Percentiles rank a stretch among this genome's conserved stretches.
Conservation (phyloP, 805 yeast genomes). For the Candida pini region DNA sequence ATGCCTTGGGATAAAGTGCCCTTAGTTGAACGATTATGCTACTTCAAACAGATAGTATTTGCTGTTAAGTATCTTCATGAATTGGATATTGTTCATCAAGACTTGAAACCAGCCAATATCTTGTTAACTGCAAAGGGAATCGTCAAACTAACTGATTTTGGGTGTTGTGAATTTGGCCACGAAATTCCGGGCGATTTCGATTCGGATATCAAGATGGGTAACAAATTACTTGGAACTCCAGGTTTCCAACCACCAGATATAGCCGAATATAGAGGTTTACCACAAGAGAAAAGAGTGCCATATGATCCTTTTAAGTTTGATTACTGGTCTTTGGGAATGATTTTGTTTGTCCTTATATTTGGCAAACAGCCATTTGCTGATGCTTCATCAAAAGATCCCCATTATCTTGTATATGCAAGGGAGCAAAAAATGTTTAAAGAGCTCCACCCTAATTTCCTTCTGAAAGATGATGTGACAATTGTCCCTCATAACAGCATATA, state of each 20-base stretch:
- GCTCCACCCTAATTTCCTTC: constrained; percentile 35
- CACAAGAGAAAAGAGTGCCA: constrained; percentile 18
- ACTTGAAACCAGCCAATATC: constrained; percentile 71
- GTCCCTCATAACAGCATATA: constrained; percentile 40
- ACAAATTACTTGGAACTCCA: constrained; percentile 67
- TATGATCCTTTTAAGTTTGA: constrained; percentile 63
- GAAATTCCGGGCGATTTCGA: constrained; percentile 43
- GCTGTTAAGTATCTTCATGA: constrained; percentile 62
- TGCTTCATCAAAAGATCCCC: constrained; percentile 41
- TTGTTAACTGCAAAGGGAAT: constrained; percentile 54
- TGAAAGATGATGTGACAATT: constrained; percentile 50
- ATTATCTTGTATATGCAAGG: constrained; percentile 50
- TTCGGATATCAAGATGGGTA: constrained; percentile 31
- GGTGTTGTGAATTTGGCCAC: constrained; percentile 65
- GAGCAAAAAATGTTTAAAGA: constrained; percentile 31
- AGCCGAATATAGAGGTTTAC: constrained; percentile 37
- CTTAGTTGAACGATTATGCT: constrained; percentile 50
- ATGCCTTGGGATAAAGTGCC: constrained; percentile 53
- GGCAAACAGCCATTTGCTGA: constrained; percentile 55
- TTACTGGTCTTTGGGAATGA: constrained; percentile 67
- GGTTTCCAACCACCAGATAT: constrained; percentile 82
- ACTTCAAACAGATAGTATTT: constrained; percentile 61
- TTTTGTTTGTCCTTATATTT: constrained; percentile 55
- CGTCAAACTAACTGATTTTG: constrained; percentile 70
- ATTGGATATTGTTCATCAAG: constrained; percentile 64